phyloP scores from a whole-genome alignment of 345 rosid species.

The Corchorus capsularis region DNA sequence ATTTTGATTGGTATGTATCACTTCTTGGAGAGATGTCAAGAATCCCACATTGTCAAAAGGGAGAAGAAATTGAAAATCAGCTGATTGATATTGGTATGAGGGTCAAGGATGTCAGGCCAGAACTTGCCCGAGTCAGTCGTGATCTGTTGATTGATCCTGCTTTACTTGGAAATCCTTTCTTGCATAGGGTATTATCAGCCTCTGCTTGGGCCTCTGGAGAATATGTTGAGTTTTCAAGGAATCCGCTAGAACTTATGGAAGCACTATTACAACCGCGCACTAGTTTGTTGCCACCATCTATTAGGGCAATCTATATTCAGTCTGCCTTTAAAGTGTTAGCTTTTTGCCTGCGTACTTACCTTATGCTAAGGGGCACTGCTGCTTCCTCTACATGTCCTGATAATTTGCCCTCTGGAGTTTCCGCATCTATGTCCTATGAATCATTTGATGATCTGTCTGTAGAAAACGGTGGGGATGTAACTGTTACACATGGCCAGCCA shows the following conservation, averaged over 20 bases:
- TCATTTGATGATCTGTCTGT: slow-evolving; percentile 37
- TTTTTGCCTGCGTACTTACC: slow-evolving; percentile 48
- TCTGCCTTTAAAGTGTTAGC: slow-evolving; percentile 70
- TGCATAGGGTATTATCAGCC: slow-evolving; percentile 79
- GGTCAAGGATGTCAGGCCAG: slow-evolving; percentile 87
- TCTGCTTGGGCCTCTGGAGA: slow-evolving; percentile 97
- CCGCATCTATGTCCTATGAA: slow-evolving; percentile 33
- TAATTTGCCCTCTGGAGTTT: slow-evolving; percentile 24
- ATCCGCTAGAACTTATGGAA: slow-evolving; percentile 74
- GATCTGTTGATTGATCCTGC: slow-evolving; percentile 94
- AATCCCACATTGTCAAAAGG: slow-evolving; percentile 79
- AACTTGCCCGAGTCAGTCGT: slow-evolving; percentile 73
- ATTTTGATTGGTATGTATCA: slow-evolving; percentile 90
- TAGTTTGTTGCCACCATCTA: slow-evolving; percentile 62
- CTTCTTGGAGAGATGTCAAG: slow-evolving; percentile 92
- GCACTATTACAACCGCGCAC: slow-evolving; percentile 90
- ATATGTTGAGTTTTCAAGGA: slow-evolving; percentile 67
- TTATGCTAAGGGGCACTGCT: slow-evolving; percentile 33
- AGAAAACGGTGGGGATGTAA: slow-evolving; percentile 27
- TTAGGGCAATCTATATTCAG: slow-evolving; percentile 72
- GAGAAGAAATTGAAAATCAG: slow-evolving; percentile 87
- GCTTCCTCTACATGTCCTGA: slow-evolving; percentile 22
- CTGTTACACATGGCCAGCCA: slow-evolving; percentile 24
- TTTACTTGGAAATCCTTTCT: slow-evolving; percentile 78
- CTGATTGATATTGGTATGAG: slow-evolving; percentile 80